Evolutionary conservation across 768 basidiomycete species (phyloP).

Genomic region (Naganishia friedmannii): DNA sequence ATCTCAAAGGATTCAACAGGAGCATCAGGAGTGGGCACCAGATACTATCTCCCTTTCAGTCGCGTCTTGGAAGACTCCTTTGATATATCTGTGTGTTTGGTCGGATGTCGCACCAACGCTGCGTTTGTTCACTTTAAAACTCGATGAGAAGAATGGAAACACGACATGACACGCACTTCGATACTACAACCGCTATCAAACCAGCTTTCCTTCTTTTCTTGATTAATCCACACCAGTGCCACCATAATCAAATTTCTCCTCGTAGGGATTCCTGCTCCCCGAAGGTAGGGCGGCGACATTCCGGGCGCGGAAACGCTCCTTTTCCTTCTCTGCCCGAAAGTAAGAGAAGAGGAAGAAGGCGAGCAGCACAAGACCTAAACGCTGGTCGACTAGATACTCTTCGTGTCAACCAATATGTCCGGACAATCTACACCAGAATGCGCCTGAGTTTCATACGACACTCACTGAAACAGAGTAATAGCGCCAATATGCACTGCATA

Average conservation of each 20-base stretch:
- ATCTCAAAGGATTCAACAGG: neutral
- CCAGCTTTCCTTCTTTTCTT: neutral
- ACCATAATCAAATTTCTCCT: conserved; percentile 13
- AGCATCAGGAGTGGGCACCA: neutral
- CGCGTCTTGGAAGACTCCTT: neutral
- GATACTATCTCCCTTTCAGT: neutral
- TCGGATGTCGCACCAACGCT: too few species aligned
- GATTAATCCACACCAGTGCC: conserved; percentile 1
- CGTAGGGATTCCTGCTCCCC: conserved; percentile 30
- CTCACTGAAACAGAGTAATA: conserved; percentile 43
- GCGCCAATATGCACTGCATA: conserved; percentile 46
- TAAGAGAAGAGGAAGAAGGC: conserved; percentile 33
- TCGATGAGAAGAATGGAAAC: too few species aligned
- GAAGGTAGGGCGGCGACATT: conserved; percentile 31
- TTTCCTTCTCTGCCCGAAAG: conserved; percentile 28
- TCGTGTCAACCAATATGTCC: neutral
- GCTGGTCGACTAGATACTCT: conserved; percentile 27
- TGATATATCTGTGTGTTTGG: neutral
- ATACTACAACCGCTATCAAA: too few species aligned
- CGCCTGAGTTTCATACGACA: neutral
- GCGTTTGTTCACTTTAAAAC: too few species aligned
- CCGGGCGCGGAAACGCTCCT: conserved; percentile 19
- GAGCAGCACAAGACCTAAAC: conserved; percentile 29
- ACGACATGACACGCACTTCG: too few species aligned
- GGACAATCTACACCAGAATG: neutral